A percentile compares a stretch with the other conserved stretches of the same genome.
These are phyloP conservation scores for Candida tetrigidarum DNA, from an alignment of 1,139 yeast genomes.

Conservation along the genomic window DNA sequence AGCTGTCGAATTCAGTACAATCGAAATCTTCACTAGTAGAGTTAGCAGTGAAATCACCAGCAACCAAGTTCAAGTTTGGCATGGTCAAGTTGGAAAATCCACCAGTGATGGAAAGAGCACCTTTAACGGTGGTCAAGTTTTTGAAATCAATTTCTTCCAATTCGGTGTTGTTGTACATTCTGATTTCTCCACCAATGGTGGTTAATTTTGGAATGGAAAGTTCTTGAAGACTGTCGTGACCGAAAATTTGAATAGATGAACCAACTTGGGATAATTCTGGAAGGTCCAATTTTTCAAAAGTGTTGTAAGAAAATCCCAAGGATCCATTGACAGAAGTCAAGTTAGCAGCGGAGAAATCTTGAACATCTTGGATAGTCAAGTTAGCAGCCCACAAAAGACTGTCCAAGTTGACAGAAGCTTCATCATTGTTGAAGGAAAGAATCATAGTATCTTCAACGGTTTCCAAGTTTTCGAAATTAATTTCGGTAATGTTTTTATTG, in stretches of 20 bases:
- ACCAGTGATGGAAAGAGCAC: slow-evolving; percentile 49
- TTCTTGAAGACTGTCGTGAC: slow-evolving; percentile 45
- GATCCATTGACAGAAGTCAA: slow-evolving; percentile 49
- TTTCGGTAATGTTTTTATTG: slow-evolving; percentile 45
- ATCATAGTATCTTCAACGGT: slow-evolving; percentile 41
- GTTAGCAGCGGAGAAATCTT: slow-evolving; percentile 32
- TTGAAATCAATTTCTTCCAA: slow-evolving; percentile 40
- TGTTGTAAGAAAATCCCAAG: slow-evolving; percentile 44
- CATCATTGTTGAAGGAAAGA: slow-evolving; percentile 48
- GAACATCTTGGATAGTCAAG: slow-evolving; percentile 49
- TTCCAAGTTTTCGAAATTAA: slow-evolving; percentile 41
- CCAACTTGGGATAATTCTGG: slow-evolving; percentile 39
- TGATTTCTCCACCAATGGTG: slow-evolving; percentile 48
- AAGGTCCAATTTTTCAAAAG: slow-evolving; percentile 37
- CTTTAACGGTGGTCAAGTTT: slow-evolving; percentile 39
- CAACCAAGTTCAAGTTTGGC: slow-evolving; percentile 41
- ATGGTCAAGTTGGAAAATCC: slow-evolving; percentile 44
- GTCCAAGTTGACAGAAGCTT: slow-evolving; percentile 42
- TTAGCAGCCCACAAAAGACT: slow-evolving; percentile 47
- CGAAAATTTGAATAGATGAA: slow-evolving; percentile 46
- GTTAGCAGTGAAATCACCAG: slow-evolving; percentile 46
- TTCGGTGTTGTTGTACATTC: slow-evolving; percentile 46
- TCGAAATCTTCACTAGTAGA: slow-evolving; percentile 44
- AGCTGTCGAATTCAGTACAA: slow-evolving; percentile 40
- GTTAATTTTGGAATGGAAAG: slow-evolving; percentile 33